phyloP scores from a whole-genome alignment of 768 basidiomycete genomes.

The Megacollybia marginata region DNA sequence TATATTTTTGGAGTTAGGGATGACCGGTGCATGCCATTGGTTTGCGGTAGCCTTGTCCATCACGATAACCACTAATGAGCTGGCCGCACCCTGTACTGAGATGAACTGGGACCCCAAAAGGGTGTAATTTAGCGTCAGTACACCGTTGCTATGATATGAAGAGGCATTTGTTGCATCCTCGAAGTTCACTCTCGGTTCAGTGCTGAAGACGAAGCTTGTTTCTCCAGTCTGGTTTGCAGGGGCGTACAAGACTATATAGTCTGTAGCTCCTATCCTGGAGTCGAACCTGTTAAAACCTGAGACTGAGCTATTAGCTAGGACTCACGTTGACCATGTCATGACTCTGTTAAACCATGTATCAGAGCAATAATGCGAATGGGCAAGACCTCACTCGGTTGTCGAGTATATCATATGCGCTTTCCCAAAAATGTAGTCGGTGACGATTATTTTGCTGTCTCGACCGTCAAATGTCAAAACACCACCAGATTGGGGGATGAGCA shows the following conservation, averaged over 20 bases:
- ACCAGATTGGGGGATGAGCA: slow-evolving; percentile 31
- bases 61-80: slow-evolving; percentile 23
- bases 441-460: slow-evolving; percentile 41
- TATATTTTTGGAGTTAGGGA: slow-evolving; percentile 20
- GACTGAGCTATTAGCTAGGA: neutral
- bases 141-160: slow-evolving; percentile 25
- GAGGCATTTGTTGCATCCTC: slow-evolving; percentile 21
- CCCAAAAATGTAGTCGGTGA: slow-evolving; percentile 43
- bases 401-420: slow-evolving; percentile 31
- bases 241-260: slow-evolving; percentile 39
- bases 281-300: neutral
- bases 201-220: slow-evolving; percentile 30
- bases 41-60: slow-evolving; percentile 42
- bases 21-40: slow-evolving; percentile 41
- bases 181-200: slow-evolving; percentile 21
- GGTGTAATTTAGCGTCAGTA: slow-evolving; percentile 31
- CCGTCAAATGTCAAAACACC: slow-evolving; percentile 32
- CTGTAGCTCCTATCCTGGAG: slow-evolving; percentile 29
- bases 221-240: slow-evolving; percentile 34
- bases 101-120: slow-evolving; percentile 27
- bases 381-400: slow-evolving; percentile 33
- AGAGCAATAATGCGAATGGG: neutral
- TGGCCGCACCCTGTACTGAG: slow-evolving; percentile 20
- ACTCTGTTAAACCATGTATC: slow-evolving; percentile 22
- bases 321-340: slow-evolving; percentile 49